Evolutionary conservation across 2,329 filamentous ascomycete genomes (phyloP).

Genomic region (Colletotrichum abscissum): DNA sequence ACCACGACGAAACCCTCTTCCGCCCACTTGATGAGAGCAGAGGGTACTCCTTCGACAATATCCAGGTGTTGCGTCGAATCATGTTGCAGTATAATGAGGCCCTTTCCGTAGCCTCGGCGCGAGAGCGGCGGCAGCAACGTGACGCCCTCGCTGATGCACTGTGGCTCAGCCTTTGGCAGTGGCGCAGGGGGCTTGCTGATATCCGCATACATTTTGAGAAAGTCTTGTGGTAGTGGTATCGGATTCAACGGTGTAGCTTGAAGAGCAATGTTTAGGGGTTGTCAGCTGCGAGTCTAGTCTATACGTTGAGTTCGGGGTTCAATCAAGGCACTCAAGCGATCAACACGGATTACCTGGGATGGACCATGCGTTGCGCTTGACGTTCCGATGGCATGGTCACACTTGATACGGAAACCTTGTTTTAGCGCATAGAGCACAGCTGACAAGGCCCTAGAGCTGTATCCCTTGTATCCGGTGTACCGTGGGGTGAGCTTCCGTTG

Average conservation of each 20-base stretch:
- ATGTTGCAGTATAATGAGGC: neutral
- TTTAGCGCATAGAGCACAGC: neutral
- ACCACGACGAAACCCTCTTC: conserved; percentile 75
- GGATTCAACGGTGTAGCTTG: too few relatives aligned
- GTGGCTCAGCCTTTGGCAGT: neutral
- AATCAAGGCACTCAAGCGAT: neutral
- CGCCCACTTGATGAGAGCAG: conserved; percentile 73
- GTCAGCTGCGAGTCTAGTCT: neutral
- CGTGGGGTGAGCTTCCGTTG: neutral
- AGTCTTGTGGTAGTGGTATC: neutral
- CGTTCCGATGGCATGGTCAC: neutral
- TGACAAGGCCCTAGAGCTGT: neutral
- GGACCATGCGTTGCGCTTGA: neutral
- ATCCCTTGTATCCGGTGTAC: neutral
- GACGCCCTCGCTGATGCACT: neutral
- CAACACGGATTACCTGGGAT: neutral
- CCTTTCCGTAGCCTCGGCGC: neutral
- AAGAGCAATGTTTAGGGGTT: neutral
- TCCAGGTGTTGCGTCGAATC: neutral
- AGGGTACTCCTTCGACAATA: conserved; percentile 55
- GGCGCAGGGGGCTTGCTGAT: neutral
- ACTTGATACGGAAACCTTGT: neutral
- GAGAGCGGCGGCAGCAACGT: neutral
- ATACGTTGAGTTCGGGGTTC: neutral
- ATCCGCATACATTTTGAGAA: neutral